Evolutionary conservation across 371 early-diverging fungal species (phyloP), one percentile per base, ranked within the genome.

Genomic region (Mortierella sp.): DNA sequence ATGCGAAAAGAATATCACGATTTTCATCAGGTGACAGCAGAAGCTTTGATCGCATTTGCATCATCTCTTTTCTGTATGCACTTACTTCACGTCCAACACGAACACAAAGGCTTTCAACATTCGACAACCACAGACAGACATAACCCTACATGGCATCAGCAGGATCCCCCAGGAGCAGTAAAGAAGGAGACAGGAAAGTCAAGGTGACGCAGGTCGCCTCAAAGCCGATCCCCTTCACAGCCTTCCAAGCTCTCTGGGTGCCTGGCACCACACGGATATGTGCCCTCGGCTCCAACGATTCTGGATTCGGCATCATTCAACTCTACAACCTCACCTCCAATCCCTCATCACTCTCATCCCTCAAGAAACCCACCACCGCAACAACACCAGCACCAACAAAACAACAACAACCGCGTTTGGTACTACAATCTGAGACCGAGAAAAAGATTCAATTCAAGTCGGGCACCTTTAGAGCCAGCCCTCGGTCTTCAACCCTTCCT

Each of bases 201-300:
- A 72, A 65, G 72, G 27, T 83, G 56, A 56, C 80, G 0, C 77
- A 80, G 44, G 56, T 81, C 60, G 71, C 79, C 32, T 10, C 68
- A 7, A 81, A 76, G 49, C 54, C 48, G 12, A 72, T 88, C 35
- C 79, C 80, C 35, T 84, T 83, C 74, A 78, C 84, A n/a, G 75
- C 81, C 46, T 81, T 84, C 54, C 85, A 84, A 49, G 81, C 81
- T 14, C 79, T 84, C 16, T 97, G 97, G 97, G 87, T 97, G 12
- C 97, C 96, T 12, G 84, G 82, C 43, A 94, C 96, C 1, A 92
- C 95, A 16, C 88, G 92, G 32, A 81, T 95, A 56, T 95, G 95
- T 74, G 89, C 92, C 11, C 86, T 96, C 3, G 97, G 97, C 0
- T 94, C 95, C 32, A 91, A 91, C 43, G 87, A 92, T 27, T 86